phyloP scores from a whole-genome alignment of 2,329 filamentous ascomycete species.

The Orbilia quercus region DNA sequence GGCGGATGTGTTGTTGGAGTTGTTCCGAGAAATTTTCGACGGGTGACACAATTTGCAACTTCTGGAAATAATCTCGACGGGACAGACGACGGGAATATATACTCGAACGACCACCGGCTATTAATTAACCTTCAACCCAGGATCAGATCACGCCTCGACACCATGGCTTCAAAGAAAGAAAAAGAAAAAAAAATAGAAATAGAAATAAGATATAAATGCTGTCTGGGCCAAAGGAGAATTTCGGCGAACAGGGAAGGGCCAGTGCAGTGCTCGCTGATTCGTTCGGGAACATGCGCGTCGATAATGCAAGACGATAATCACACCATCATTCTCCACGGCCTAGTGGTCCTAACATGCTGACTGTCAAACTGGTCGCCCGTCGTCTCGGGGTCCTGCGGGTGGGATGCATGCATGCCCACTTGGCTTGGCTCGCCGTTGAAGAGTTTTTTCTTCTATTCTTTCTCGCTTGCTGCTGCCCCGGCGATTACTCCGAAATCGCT shows the following conservation, averaged over 20 bases:
- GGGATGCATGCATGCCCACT: slow-evolving; percentile 27
- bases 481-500: not conserved
- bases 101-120: not conserved
- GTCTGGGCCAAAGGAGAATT: slow-evolving; percentile 2
- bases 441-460: slow-evolving; percentile 34
- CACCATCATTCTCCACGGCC: slow-evolving; percentile 29
- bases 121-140: not conserved
- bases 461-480: slow-evolving; percentile 1
- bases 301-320: slow-evolving; percentile 55
- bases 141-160: no score
- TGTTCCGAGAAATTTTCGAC: slow-evolving; percentile 56
- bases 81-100: slow-evolving; percentile 36
- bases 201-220: no score
- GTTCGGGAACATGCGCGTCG: slow-evolving; percentile 25
- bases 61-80: no score
- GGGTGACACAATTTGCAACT: not conserved
- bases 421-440: slow-evolving; percentile 31
- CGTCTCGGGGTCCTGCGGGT: not conserved
- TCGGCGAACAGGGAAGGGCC: slow-evolving; percentile 35
- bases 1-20: slow-evolving; percentile 15
- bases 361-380: slow-evolving; percentile 20
- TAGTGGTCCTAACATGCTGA: no score
- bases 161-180: no score
- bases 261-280: not conserved
- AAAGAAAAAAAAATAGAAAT: no score